A percentile compares a stretch with the other conserved stretches of the same genome.
Conservation (phyloP, 2,329 filamentous ascomycete genomes). For the Chrysoporthe deuterocubensis region DNA sequence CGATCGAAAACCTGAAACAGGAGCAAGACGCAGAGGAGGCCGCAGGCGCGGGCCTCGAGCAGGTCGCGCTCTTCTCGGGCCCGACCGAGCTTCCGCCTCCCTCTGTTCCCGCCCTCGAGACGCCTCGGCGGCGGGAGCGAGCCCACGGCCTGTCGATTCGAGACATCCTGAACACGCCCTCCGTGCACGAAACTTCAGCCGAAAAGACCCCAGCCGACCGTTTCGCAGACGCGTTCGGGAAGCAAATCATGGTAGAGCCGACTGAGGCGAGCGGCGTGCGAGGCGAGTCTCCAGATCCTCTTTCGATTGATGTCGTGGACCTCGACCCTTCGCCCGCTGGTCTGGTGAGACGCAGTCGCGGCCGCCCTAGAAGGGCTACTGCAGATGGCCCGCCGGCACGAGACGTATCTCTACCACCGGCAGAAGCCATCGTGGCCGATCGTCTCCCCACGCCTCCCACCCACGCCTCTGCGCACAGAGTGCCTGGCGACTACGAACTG, state of each 20-base stretch:
- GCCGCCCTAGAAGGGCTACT: slow-evolving; percentile 35
- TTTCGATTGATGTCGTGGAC: slow-evolving; percentile 9
- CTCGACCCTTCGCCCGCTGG: neutral
- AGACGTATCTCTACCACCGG: slow-evolving; percentile 29
- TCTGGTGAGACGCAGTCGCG: slow-evolving; percentile 33
- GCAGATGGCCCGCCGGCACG: neutral
- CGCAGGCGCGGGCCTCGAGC: slow-evolving; percentile 26
- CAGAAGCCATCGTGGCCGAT: neutral
- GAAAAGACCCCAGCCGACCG: slow-evolving; percentile 14
- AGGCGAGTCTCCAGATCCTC: slow-evolving; percentile 16
- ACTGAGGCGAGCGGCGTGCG: neutral
- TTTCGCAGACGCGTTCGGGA: slow-evolving; percentile 21
- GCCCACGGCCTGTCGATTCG: slow-evolving; percentile 24
- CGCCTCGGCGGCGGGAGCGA: slow-evolving; percentile 8
- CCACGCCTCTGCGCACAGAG: slow-evolving; percentile 47
- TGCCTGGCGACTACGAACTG: slow-evolving; percentile 80
- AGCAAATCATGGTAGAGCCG: neutral
- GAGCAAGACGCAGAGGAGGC: slow-evolving; percentile 37
- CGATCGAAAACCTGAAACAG: slow-evolving; percentile 37
- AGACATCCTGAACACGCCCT: slow-evolving; percentile 27
- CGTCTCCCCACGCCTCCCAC: neutral
- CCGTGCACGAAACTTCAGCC: slow-evolving; percentile 16
- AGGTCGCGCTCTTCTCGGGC: slow-evolving; percentile 22
- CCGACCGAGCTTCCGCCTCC: neutral
- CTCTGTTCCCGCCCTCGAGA: slow-evolving; percentile 29